phyloP scores from a whole-genome alignment of 2,329 filamentous ascomycete species.

The Chaetomiaceae sp. region DNA sequence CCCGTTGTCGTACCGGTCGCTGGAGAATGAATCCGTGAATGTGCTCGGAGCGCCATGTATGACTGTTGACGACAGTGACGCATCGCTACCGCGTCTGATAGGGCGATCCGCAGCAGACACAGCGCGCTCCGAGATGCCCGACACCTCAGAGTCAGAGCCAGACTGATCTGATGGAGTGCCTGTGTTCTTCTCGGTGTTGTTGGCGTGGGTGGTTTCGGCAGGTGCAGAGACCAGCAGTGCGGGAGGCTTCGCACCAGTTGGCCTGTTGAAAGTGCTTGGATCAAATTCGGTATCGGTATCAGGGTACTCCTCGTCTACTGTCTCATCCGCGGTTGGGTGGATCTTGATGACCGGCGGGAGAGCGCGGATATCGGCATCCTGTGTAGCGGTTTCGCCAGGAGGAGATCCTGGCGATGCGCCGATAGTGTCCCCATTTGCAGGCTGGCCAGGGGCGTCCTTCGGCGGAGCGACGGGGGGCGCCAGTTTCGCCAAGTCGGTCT shows the following conservation, averaged over 20 bases:
- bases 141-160: conserved; percentile 17
- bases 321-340: conserved; percentile 12
- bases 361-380: not conserved
- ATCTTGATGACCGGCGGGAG: conserved; percentile 20
- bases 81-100: conserved; percentile 28
- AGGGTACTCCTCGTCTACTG: not conserved
- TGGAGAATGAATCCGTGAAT: conserved; percentile 36
- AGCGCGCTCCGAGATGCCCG: conserved; percentile 12
- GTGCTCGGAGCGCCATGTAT: conserved; percentile 36
- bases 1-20: conserved; percentile 41
- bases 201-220: not conserved
- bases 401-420: not conserved
- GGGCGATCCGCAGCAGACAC: conserved; percentile 13
- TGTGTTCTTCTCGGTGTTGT: not conserved
- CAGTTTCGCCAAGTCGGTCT: conserved; percentile 50
- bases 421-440: not conserved
- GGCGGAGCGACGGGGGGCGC: conserved; percentile 4
- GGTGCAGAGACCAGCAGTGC: not conserved
- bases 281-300: conserved; percentile 1
- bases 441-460: not conserved
- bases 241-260: not conserved
- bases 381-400: not conserved
- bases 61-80: conserved; percentile 37
- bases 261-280: conserved; percentile 2
- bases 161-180: not conserved